A percentile compares a stretch with the other conserved stretches of the same genome.
These are phyloP conservation scores for Citrullus colocynthis DNA, from an alignment of 306 rosid genomes.

Conservation along the genomic window DNA sequence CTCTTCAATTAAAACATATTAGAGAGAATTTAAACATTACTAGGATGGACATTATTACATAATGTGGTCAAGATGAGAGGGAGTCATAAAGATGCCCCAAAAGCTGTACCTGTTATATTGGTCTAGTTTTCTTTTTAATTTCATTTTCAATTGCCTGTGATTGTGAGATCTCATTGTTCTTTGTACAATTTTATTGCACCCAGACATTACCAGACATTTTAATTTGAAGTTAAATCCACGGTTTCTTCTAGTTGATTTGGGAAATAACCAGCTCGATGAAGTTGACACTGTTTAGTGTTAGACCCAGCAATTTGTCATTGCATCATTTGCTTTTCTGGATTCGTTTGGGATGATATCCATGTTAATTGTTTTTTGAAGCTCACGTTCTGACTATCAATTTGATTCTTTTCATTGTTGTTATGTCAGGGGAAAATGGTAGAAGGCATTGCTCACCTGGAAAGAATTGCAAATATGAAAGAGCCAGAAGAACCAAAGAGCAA, in stretches of 20 bases:
- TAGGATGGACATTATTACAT: background rate
- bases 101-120: background rate
- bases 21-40: background rate
- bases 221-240: background rate
- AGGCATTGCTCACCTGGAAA: conserved; percentile 62
- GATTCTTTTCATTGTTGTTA: background rate
- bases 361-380: background rate
- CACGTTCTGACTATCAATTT: background rate
- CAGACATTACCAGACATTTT: background rate
- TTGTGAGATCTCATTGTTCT: background rate
- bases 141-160: background rate
- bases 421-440: conserved; percentile 56
- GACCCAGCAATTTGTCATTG: background rate
- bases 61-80: background rate
- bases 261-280: background rate
- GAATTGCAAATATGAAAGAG: conserved; percentile 60
- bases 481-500: conserved; percentile 66
- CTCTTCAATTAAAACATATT: background rate
- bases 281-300: background rate
- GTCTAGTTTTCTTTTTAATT: background rate
- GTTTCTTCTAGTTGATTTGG: background rate
- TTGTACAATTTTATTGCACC: background rate
- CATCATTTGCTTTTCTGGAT: background rate
- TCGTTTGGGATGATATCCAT: background rate
- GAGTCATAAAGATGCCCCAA: background rate